Base-by-base conservation (phyloP, 352 stramenopile species). In the Pythium aquatile region DNA sequence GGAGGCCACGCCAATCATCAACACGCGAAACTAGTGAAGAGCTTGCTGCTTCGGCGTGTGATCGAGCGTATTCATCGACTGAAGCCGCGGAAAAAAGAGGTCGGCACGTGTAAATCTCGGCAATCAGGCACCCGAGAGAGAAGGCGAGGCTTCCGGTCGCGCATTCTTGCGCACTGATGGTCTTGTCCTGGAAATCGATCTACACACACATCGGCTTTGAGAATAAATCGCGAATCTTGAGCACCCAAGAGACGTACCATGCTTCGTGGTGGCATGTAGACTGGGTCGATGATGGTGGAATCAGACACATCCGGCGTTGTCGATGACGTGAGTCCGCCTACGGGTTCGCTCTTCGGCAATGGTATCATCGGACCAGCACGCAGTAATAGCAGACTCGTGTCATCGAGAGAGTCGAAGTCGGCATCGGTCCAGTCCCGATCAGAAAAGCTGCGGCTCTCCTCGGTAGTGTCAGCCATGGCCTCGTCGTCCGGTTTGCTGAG, bases 401-500 rank as follows among this genome's bases (percentile, higher is more conserved):
- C 84, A 52, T 93, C 84, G 9, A 91, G 59, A 26, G 61, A 57
- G 11, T 80, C 70, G 11, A 67, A 76, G 53, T 80, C 73, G 0
- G 51, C 30, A 7, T 83, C 77, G 24, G 59, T 61, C 52, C 72
- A 77, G 9, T 89, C 78, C 11, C 81, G 49, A 26, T 85, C 78
- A 3, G 74, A 79, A 5, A 80, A n/a, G n/a, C 65, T 63, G 29
- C 69, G 65, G 33, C 48, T 73, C 30, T 55, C 74, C 16, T 75
- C 66, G 11, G 29, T 28, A 9, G 56, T 52, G 1, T 59, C 64
- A 42, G 63, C 66, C 1, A 66, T 35, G 4, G 74, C 65, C 5
- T 87, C 76, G 14, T 91, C 84, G 30, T 93, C 80, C 14, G 73
- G 69, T 49, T 85, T 85, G 54, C 84, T 88, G 3, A 91, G 55